Evolutionary conservation across 2,329 filamentous ascomycete species (phyloP).

Genomic region (Tolypocladium paradoxum): DNA sequence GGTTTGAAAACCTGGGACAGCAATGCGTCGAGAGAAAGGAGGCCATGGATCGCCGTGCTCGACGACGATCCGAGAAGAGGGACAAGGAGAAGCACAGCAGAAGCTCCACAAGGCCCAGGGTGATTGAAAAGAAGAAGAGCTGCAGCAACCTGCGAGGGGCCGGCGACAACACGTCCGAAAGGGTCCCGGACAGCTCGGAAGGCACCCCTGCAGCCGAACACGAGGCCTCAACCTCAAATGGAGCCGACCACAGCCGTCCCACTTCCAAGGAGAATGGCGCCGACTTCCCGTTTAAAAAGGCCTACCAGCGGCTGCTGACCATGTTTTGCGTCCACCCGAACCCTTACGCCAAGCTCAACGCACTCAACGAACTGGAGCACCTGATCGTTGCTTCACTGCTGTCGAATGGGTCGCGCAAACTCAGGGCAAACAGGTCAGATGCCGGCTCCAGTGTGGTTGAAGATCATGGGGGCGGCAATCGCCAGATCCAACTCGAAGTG

Average conservation of each 20-base stretch:
- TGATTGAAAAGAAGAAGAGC: slow-evolving; percentile 57
- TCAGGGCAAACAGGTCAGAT: slow-evolving; percentile 25
- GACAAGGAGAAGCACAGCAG: slow-evolving; percentile 28
- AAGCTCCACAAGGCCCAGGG: slow-evolving; percentile 36
- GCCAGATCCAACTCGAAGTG: slow-evolving; percentile 46
- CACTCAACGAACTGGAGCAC: slow-evolving; percentile 71
- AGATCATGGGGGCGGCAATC: slow-evolving; percentile 22
- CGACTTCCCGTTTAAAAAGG: slow-evolving; percentile 70
- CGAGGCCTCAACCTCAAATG: slow-evolving; percentile 21
- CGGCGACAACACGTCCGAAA: slow-evolving; percentile 28
- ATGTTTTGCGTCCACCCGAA: slow-evolving; percentile 87
- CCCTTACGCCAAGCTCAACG: slow-evolving; percentile 74
- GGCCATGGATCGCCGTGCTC: slow-evolving; percentile 36
- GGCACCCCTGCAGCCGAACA: slow-evolving; percentile 26
- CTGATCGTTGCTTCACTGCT: slow-evolving; percentile 65
- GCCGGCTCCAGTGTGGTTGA: slow-evolving; percentile 21
- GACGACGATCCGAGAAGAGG: slow-evolving; percentile 28
- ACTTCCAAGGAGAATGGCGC: slow-evolving; percentile 14
- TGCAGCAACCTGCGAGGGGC: slow-evolving; percentile 51
- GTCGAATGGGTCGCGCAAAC: slow-evolving; percentile 21
- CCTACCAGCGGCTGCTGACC: slow-evolving; percentile 68
- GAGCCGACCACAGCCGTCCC: slow-evolving; percentile 7
- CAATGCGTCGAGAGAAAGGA: slow-evolving; percentile 54
- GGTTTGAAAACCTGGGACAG: slow-evolving; percentile 63
- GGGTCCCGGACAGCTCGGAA: slow-evolving; percentile 27